phyloP scores from a whole-genome alignment of 1,284 basidiomycete genomes.

The Marasmius fiardii region DNA sequence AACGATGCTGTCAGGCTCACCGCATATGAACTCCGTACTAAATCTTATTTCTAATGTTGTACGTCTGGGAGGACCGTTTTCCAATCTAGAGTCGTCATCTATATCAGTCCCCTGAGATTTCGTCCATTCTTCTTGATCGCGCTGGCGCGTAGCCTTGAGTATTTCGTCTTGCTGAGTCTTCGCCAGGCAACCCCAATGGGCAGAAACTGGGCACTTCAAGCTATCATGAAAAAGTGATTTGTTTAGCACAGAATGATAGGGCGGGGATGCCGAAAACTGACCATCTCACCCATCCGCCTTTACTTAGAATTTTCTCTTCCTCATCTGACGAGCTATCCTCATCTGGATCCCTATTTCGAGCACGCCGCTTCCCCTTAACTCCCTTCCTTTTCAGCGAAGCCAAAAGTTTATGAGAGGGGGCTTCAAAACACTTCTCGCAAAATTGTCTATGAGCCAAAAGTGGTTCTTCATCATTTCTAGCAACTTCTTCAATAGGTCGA shows the following conservation, averaged over 20 bases:
- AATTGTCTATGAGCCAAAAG: constrained; percentile 56
- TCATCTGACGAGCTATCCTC: constrained; percentile 54
- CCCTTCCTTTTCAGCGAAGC: constrained; percentile 34
- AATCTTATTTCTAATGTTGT: constrained; percentile 50
- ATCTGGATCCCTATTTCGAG: constrained; percentile 33
- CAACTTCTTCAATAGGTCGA: constrained; percentile 53
- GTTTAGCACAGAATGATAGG: constrained; percentile 6
- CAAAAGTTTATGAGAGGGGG: constrained; percentile 55
- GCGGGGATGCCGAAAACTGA: constrained; percentile 29
- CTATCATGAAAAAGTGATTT: constrained; percentile 29
- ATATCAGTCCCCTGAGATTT: constrained; percentile 22
- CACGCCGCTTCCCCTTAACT: constrained; percentile 34
- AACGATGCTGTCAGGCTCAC: constrained; percentile 25
- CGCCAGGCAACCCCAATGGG: constrained; percentile 80
- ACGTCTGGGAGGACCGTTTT: constrained; percentile 33
- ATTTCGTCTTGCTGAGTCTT: constrained; percentile 69
- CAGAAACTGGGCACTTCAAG: constrained; percentile 71
- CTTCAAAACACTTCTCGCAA: constrained; percentile 69
- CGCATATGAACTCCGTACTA: constrained; percentile 77
- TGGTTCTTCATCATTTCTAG: constrained; percentile 61
- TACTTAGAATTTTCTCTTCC: constrained; percentile 46
- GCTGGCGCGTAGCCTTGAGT: constrained; percentile 54
- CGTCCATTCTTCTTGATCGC: constrained; percentile 42
- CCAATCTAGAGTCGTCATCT: too few species aligned
- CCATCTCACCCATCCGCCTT: constrained; percentile 89